Evolutionary conservation across 257 asterid genomes (phyloP).

Genomic region (Handroanthus guayacan): DNA sequence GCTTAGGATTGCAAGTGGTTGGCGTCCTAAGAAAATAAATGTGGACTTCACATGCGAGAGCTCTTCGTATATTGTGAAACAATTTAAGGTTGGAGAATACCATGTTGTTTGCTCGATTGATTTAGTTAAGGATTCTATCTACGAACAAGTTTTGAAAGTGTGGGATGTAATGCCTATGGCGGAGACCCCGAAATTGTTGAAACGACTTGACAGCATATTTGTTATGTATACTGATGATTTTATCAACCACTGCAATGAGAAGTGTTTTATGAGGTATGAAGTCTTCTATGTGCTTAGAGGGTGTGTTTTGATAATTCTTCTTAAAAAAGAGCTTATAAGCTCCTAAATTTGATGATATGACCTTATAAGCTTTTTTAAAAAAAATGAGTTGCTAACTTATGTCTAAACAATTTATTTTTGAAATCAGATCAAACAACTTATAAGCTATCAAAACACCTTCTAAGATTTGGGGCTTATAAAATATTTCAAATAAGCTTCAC

Average conservation of each 20-base stretch:
- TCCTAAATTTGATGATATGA: too few species aligned
- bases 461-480: too few species aligned
- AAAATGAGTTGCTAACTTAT: too few species aligned
- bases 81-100: constrained; percentile 52
- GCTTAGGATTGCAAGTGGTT: constrained; percentile 66
- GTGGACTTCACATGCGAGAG: constrained; percentile 53
- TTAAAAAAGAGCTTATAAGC: too few species aligned
- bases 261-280: constrained; percentile 53
- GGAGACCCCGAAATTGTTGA: constrained; percentile 54
- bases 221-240: constrained; percentile 57
- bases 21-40: constrained; percentile 67
- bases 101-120: constrained; percentile 60
- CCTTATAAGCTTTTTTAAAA: too few species aligned
- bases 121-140: constrained; percentile 43
- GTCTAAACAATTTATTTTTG: too few species aligned
- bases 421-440: too few species aligned
- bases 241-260: constrained; percentile 54
- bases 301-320: too few species aligned
- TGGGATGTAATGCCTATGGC: constrained; percentile 62
- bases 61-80: constrained; percentile 55
- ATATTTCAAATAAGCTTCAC: too few species aligned
- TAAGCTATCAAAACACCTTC: too few species aligned
- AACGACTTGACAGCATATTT: constrained; percentile 56
- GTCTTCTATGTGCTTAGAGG: neutral
- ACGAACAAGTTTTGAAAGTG: constrained; percentile 64